Conservation (phyloP, 2,329 filamentous ascomycete genomes). For the Apiospora phragmitis region DNA sequence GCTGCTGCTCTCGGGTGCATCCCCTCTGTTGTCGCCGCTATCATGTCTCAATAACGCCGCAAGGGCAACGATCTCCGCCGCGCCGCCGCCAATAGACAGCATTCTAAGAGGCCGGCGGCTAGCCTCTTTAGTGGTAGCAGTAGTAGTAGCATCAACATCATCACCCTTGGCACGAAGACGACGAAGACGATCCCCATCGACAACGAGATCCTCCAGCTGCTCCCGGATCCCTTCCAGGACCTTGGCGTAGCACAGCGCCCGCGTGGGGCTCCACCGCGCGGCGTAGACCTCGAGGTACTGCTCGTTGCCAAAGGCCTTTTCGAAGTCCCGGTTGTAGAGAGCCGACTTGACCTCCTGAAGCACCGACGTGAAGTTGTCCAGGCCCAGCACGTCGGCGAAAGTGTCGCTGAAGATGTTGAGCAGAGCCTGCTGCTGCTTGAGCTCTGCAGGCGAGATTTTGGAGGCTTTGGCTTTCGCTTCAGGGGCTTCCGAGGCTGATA, state of each 20-base stretch:
- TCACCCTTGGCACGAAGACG: not conserved
- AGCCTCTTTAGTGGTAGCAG: constrained; percentile 10
- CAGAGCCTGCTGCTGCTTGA: constrained; percentile 61
- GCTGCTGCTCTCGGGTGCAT: not conserved
- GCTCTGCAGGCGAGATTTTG: constrained; percentile 10
- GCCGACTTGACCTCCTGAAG: constrained; percentile 85
- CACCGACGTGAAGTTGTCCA: constrained; percentile 48
- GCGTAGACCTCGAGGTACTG: constrained; percentile 81
- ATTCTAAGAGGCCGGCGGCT: constrained; percentile 33
- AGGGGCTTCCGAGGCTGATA: not conserved
- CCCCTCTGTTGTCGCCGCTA: no score
- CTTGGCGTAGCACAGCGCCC: constrained; percentile 77
- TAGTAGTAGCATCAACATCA: constrained; percentile 8
- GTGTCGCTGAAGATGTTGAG: constrained; percentile 72
- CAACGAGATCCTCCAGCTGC: constrained; percentile 33
- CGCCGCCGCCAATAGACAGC: constrained; percentile 56
- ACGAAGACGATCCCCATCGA: not conserved
- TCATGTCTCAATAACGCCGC: constrained; percentile 40
- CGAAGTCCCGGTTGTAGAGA: constrained; percentile 84
- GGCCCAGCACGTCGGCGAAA: constrained; percentile 54
- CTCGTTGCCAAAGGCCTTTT: constrained; percentile 70
- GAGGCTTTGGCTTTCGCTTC: not conserved
- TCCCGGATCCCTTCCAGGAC: constrained; percentile 45
- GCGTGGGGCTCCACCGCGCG: constrained; percentile 84
- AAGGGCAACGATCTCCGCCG: constrained; percentile 61